Percentiles rank a stretch among this genome's conserved stretches.
Conservation (phyloP, 139 green algal species). For the Chlorella sorokiniana region DNA sequence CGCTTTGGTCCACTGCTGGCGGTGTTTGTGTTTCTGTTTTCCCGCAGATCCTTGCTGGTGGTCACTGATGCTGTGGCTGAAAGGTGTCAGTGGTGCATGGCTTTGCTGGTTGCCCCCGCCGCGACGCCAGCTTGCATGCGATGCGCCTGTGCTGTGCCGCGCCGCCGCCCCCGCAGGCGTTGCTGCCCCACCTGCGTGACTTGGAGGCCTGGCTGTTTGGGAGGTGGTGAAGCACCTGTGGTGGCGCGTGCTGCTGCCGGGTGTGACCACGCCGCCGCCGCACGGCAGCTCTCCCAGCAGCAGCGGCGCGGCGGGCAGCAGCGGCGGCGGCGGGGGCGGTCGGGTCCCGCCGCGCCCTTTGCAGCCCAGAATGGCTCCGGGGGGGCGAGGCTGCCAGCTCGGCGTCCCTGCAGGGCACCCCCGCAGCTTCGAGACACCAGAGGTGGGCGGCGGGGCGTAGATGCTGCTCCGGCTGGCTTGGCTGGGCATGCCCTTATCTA, state of each 20-base stretch:
- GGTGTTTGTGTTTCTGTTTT: too few relatives aligned
- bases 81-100: too few relatives aligned
- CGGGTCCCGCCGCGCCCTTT: neutral
- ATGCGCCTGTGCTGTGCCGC: too few relatives aligned
- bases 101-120: neutral
- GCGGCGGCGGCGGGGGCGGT: neutral
- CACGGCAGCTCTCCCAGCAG: neutral
- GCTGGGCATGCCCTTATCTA: neutral
- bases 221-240: slow-evolving; percentile 62
- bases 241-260: slow-evolving; percentile 49
- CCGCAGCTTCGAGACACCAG: slow-evolving; percentile 32
- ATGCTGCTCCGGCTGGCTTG: neutral
- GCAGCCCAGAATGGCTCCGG: neutral
- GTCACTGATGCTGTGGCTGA: too few relatives aligned
- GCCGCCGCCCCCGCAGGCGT: slow-evolving; percentile 35
- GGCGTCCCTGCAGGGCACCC: slow-evolving; percentile 10
- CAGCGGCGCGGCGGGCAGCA: neutral
- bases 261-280: slow-evolving; percentile 7
- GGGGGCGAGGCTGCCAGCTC: neutral
- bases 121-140: neutral
- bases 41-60: too few relatives aligned
- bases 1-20: too few relatives aligned
- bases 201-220: slow-evolving; percentile 67
- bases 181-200: slow-evolving; percentile 59
- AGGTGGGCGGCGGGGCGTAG: neutral